These are phyloP conservation scores for Pyrenophora teres DNA, from an alignment of 2,329 filamentous ascomycete species.

Conservation along the genomic window DNA sequence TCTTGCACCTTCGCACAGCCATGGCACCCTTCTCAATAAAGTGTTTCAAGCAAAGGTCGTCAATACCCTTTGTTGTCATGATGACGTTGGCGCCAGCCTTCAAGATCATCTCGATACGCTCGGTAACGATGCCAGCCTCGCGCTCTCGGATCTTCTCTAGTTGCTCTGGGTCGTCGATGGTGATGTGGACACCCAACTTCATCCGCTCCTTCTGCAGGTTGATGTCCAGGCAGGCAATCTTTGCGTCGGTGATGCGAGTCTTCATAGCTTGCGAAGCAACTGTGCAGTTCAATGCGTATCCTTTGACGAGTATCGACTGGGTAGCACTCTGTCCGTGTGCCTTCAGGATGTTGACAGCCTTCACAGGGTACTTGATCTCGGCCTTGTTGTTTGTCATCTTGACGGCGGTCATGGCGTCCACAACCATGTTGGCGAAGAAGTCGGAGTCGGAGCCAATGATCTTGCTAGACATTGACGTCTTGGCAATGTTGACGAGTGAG, in stretches of 20 bases:
- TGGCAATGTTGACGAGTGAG: conserved; percentile 90
- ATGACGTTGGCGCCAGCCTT: conserved; percentile 97
- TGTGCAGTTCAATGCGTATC: conserved; percentile 97
- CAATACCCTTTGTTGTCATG: conserved; percentile 97
- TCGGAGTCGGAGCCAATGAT: conserved; percentile 95
- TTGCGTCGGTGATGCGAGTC: conserved; percentile 87
- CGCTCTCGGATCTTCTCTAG: conserved; percentile 95
- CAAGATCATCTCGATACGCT: conserved; percentile 94
- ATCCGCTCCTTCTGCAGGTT: conserved; percentile 99
- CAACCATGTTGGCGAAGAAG: conserved; percentile 97
- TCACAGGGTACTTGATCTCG: conserved; percentile 96
- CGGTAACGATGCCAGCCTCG: conserved; percentile 89
- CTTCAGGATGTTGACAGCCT: conserved; percentile 98
- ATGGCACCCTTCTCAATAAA: conserved; percentile 95
- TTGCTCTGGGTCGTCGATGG: conserved; percentile 94
- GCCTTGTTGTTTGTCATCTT: conserved; percentile 89
- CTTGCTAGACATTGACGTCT: conserved; percentile 99
- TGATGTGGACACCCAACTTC: conserved; percentile 99
- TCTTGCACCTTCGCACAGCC: conserved; percentile 95
- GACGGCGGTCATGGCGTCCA: conserved; percentile 93
- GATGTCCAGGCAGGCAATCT: conserved; percentile 96
- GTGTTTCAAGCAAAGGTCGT: conserved; percentile 91
- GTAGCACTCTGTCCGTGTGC: conserved; percentile 91
- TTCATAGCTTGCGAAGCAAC: conserved; percentile 98
- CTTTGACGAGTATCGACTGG: conserved; percentile 90